A percentile compares a stretch with the other conserved stretches of the same genome.
Evolutionary conservation across 1,284 basidiomycete genomes (phyloP).

Genomic region (Sparassis latifolia): DNA sequence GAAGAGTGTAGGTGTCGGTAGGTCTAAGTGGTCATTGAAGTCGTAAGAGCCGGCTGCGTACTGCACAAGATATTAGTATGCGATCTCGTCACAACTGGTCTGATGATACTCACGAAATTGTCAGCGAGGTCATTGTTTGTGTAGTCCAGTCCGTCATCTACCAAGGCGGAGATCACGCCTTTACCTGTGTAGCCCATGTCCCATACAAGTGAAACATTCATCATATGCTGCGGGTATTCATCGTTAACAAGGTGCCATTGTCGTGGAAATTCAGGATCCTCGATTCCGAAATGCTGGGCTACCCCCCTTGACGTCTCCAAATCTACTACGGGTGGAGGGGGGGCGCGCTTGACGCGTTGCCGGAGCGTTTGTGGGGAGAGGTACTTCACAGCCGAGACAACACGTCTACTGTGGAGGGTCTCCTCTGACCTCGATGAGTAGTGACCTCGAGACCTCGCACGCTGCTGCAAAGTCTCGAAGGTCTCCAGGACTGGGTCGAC

Average conservation of each 20-base stretch:
- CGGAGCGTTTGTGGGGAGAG: conserved; percentile 55
- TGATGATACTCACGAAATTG: conserved; percentile 75
- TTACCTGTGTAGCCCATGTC: conserved; percentile 82
- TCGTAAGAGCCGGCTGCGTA: conserved; percentile 90
- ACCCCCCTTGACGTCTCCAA: conserved; percentile 39
- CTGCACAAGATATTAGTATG: conserved; percentile 33
- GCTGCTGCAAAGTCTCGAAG: conserved; percentile 40
- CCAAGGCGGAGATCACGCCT: conserved; percentile 83
- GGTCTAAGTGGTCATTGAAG: conserved; percentile 88
- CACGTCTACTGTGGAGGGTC: conserved; percentile 30
- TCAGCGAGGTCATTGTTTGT: conserved; percentile 80
- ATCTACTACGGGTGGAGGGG: conserved; percentile 45
- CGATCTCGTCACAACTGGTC: conserved; percentile 1
- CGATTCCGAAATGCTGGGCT: conserved; percentile 61
- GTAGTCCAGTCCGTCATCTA: conserved; percentile 96
- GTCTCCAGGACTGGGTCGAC: conserved; percentile 47
- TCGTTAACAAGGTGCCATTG: conserved; percentile 95
- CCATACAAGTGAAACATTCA: conserved; percentile 86
- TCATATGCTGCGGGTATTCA: conserved; percentile 68
- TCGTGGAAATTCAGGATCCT: conserved; percentile 81
- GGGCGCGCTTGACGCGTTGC: conserved; percentile 62
- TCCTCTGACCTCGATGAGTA: conserved; percentile 34
- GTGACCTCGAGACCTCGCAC: conserved; percentile 20
- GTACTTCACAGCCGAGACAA: conserved; percentile 50
- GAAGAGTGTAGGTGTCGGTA: conserved; percentile 82